Evolutionary conservation across 2,329 filamentous ascomycete species (phyloP).

Genomic region (Penicillium nordicum): DNA sequence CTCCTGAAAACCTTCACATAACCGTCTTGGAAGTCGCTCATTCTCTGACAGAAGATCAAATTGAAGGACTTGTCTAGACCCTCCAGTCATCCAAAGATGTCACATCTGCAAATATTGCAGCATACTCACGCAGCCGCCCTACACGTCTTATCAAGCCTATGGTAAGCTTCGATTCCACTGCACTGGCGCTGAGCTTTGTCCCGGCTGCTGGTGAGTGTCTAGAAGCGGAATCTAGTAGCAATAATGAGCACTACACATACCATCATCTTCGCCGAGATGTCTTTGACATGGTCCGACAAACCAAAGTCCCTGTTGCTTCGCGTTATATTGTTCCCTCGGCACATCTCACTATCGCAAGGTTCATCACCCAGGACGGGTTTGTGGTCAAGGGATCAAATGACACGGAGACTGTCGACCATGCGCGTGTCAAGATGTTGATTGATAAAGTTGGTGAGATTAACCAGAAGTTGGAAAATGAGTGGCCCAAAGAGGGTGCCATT

Average conservation of each 20-base stretch:
- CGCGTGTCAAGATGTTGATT: slow-evolving; percentile 63
- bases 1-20: slow-evolving; percentile 71
- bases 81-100: slow-evolving; percentile 38
- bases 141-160: slow-evolving; percentile 75
- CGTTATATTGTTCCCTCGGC: slow-evolving; percentile 87
- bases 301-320: slow-evolving; percentile 66
- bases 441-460: slow-evolving; percentile 72
- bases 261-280: slow-evolving; percentile 82
- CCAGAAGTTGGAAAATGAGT: slow-evolving; percentile 64
- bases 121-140: slow-evolving; percentile 63
- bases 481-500: slow-evolving; percentile 52
- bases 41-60: slow-evolving; percentile 67
- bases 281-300: slow-evolving; percentile 58
- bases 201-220: slow-evolving; percentile 65
- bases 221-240: slow-evolving; percentile 32
- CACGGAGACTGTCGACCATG: slow-evolving; percentile 38
- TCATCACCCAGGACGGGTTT: slow-evolving; percentile 64
- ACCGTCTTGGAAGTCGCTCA: slow-evolving; percentile 81
- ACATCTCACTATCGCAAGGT: slow-evolving; percentile 80
- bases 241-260: slow-evolving; percentile 71
- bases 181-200: slow-evolving; percentile 79
- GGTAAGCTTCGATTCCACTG: slow-evolving; percentile 77
- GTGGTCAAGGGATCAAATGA: slow-evolving; percentile 33
- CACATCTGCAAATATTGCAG: slow-evolving; percentile 49
- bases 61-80: slow-evolving; percentile 58